Evolutionary conservation across 2,329 filamentous ascomycete genomes (phyloP).

Genomic region (Aspergillus carbonarius): DNA sequence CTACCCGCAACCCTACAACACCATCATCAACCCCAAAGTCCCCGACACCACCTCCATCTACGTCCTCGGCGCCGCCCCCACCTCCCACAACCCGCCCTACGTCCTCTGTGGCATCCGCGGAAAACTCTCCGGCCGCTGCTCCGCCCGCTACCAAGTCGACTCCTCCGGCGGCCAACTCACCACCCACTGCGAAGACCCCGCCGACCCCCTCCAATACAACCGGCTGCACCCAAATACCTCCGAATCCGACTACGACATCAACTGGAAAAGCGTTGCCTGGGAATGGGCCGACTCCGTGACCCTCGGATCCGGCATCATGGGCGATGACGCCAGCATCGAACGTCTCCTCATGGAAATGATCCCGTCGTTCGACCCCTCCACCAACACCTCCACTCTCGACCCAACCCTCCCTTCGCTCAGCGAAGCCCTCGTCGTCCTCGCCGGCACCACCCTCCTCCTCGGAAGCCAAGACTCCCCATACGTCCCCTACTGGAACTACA

Average conservation of each 20-base stretch:
- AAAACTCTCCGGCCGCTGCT: constrained; percentile 64
- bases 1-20: constrained; percentile 64
- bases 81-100: constrained; percentile 48
- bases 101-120: constrained; percentile 68
- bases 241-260: constrained; percentile 36
- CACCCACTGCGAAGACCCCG: constrained; percentile 61
- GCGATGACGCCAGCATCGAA: constrained; percentile 59
- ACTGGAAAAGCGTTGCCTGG: constrained; percentile 58
- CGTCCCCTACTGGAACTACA: constrained; percentile 56
- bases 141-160: constrained; percentile 57
- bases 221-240: constrained; percentile 39
- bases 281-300: constrained; percentile 58
- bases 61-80: constrained; percentile 57
- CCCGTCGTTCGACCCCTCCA: constrained; percentile 35
- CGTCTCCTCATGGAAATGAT: constrained; percentile 59
- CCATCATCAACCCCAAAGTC: constrained; percentile 58
- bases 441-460: constrained; percentile 64
- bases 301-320: constrained; percentile 55
- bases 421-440: constrained; percentile 70
- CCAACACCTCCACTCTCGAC: constrained; percentile 43
- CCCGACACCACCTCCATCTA: constrained; percentile 58
- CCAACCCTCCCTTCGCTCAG: constrained; percentile 64
- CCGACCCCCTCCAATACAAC: constrained; percentile 58
- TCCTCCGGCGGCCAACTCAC: constrained; percentile 59
- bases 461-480: constrained; percentile 62